A percentile compares a stretch with the other conserved stretches of the same genome.
phyloP scores from a whole-genome alignment of 2,329 filamentous ascomycete genomes.

The Zasmidium cellare region DNA sequence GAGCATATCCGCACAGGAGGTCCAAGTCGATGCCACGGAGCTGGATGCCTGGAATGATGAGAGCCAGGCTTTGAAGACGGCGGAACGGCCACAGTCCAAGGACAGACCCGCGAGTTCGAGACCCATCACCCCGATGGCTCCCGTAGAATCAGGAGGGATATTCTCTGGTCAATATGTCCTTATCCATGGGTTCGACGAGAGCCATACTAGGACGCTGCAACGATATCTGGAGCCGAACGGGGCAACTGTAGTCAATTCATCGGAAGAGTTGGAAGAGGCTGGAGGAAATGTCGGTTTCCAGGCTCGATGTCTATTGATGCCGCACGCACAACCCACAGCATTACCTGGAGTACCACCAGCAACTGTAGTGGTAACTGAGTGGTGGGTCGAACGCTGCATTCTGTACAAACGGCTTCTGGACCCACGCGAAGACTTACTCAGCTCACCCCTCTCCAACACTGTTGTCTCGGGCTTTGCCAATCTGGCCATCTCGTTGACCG shows the following conservation, averaged over 20 bases:
- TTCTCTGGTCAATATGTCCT: conserved; percentile 32
- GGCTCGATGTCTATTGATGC: conserved; percentile 34
- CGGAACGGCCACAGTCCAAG: conserved; percentile 1
- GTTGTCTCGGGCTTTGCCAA: conserved; percentile 58
- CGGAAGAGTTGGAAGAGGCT: conserved; percentile 24
- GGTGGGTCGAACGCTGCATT: conserved; percentile 89
- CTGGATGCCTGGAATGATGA: conserved; percentile 29
- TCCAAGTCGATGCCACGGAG: conserved; percentile 21
- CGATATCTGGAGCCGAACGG: conserved; percentile 31
- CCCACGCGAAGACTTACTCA: conserved; percentile 70
- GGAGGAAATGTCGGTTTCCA: conserved; percentile 16
- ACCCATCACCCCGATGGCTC: not conserved
- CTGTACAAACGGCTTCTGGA: conserved; percentile 71
- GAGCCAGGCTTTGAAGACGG: conserved; percentile 12
- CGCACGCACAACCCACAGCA: conserved; percentile 26
- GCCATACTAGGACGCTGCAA: conserved; percentile 20
- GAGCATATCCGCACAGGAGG: conserved; percentile 65
- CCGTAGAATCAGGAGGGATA: conserved; percentile 22
- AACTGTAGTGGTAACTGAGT: conserved; percentile 70
- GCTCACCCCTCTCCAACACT: conserved; percentile 66
- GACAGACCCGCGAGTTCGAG: conserved; percentile 1
- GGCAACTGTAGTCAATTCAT: conserved; percentile 27
- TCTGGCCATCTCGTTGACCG: conserved; percentile 57
- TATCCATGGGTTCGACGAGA: conserved; percentile 29
- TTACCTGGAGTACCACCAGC: conserved; percentile 27